Percentiles rank a stretch among this genome's conserved stretches.
Conservation (phyloP, 352 stramenopile species). For the Phytophthora capsici region DNA sequence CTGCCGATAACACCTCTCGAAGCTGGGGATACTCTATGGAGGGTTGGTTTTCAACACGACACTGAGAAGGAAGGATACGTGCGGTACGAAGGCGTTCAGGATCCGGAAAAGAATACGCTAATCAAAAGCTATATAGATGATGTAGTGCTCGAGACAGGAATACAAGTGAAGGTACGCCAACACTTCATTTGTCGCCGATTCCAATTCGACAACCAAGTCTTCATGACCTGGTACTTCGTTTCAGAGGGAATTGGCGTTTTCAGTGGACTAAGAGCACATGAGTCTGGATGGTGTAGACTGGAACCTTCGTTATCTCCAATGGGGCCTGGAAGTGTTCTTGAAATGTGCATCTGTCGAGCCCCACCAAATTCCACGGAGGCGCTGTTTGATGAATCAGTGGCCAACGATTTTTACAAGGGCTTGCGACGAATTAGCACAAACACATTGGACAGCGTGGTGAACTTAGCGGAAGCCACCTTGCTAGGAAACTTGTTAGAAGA, state of each 20-base stretch:
- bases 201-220: conserved; percentile 25
- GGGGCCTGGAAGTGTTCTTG: neutral
- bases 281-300: conserved; percentile 41
- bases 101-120: neutral
- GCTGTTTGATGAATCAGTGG: no score
- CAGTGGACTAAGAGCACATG: conserved; percentile 19
- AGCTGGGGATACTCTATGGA: neutral
- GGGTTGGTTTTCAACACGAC: neutral
- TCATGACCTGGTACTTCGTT: conserved; percentile 15
- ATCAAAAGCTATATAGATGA: neutral
- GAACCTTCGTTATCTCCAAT: neutral
- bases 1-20: neutral
- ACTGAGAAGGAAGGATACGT: neutral
- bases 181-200: neutral
- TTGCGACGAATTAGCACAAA: no score
- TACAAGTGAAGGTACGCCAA: neutral
- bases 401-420: no score
- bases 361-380: neutral
- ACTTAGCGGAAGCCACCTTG: no score
- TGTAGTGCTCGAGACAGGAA: neutral
- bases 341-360: neutral
- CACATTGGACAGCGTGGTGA: no score
- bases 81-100: neutral
- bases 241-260: neutral
- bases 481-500: no score